A percentile compares a stretch with the other conserved stretches of the same genome.
Evolutionary conservation across 306 rosid species (phyloP).

Genomic region (Quercus mongolica): DNA sequence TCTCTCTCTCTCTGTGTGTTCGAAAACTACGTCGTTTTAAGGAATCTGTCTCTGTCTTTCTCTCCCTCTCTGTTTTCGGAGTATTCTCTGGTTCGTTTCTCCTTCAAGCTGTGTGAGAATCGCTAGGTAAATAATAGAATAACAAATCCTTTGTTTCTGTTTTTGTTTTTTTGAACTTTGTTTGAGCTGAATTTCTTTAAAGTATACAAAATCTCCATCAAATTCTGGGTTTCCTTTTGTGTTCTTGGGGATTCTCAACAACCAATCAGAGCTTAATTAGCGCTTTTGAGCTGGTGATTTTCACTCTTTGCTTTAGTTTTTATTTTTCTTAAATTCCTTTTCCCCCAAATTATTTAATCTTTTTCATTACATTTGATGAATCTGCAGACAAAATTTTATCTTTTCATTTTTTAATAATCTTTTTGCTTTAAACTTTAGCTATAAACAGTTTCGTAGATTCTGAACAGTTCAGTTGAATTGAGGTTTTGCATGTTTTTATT

Average conservation of each 20-base stretch:
- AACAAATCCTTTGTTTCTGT: not conserved
- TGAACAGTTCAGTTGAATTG: not conserved
- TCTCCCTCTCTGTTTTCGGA: not conserved
- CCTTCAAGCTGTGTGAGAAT: not conserved
- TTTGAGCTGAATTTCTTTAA: not conserved
- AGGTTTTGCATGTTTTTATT: not conserved
- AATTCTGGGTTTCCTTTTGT: not conserved
- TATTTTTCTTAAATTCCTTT: not conserved
- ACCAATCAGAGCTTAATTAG: not conserved
- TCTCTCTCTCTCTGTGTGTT: not conserved
- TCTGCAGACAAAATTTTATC: not conserved
- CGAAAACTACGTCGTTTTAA: not conserved
- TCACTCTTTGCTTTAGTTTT: too few species aligned
- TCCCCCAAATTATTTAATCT: not conserved
- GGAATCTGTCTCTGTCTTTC: not conserved
- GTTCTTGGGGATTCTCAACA: not conserved
- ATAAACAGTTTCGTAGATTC: too few species aligned
- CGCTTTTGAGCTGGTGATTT: not conserved
- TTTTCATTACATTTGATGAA: not conserved
- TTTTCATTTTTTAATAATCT: not conserved
- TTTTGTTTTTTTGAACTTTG: not conserved
- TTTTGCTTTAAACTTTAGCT: not conserved
- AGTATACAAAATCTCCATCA: not conserved
- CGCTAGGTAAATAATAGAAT: not conserved
- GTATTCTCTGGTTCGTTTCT: not conserved